Evolutionary conservation across 805 yeast species (phyloP).

Genomic region (Ogataea pilisensis): DNA sequence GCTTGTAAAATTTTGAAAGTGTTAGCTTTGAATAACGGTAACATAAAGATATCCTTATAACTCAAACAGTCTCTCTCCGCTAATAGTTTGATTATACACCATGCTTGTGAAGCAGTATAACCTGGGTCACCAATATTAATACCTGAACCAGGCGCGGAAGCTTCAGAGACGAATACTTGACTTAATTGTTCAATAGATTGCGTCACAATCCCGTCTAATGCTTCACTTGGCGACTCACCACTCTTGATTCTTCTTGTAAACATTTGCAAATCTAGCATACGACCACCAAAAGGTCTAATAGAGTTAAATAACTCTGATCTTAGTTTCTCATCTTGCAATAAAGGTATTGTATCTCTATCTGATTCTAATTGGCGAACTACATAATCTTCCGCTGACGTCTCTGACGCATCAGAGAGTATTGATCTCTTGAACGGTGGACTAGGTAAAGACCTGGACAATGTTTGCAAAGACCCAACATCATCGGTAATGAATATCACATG

Average conservation of each 20-base stretch:
- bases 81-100: slow-evolving; percentile 72
- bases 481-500: slow-evolving; percentile 87
- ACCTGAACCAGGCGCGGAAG: slow-evolving; percentile 30
- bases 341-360: slow-evolving; percentile 17
- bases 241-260: slow-evolving; percentile 82
- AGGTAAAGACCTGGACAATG: slow-evolving; percentile 70
- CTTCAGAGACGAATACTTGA: slow-evolving; percentile 52
- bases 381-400: slow-evolving; percentile 63
- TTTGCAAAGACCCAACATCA: slow-evolving; percentile 72
- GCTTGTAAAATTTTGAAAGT: slow-evolving; percentile 56
- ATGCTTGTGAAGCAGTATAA: slow-evolving; percentile 77
- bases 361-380: slow-evolving; percentile 51
- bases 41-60: slow-evolving; percentile 48
- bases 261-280: slow-evolving; percentile 90
- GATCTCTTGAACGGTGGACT: slow-evolving; percentile 79
- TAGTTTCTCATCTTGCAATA: slow-evolving; percentile 14
- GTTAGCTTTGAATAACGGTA: slow-evolving; percentile 56
- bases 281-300: slow-evolving; percentile 82
- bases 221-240: slow-evolving; percentile 79
- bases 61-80: slow-evolving; percentile 43
- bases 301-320: slow-evolving; percentile 44
- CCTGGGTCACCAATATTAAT: slow-evolving; percentile 28
- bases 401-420: slow-evolving; percentile 76
- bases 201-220: slow-evolving; percentile 70
- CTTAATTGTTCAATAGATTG: slow-evolving; percentile 88